phyloP scores from a whole-genome alignment of 805 yeast genomes.

The Diddensiella santjacobensis region DNA sequence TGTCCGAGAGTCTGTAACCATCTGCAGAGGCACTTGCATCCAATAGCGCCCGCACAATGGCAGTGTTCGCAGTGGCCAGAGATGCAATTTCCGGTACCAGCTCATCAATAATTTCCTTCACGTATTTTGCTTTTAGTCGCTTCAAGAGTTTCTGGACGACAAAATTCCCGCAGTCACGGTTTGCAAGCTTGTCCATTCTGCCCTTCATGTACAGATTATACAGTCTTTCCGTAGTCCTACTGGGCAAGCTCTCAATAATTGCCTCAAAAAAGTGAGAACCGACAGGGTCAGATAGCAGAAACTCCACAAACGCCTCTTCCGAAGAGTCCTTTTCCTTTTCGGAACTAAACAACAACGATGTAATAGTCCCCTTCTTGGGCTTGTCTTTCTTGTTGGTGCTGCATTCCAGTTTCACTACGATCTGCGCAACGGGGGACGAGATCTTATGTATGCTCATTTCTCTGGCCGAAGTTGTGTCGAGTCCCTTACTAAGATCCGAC shows the following conservation, averaged over 20 bases:
- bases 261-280: conserved; percentile 90
- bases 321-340: conserved; percentile 47
- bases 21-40: conserved; percentile 18
- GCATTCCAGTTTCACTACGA: conserved; percentile 76
- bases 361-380: conserved; percentile 36
- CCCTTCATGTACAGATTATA: conserved; percentile 69
- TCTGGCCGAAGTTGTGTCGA: conserved; percentile 51
- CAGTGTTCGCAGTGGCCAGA: conserved; percentile 24
- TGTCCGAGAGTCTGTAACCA: conserved; percentile 14
- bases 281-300: conserved; percentile 78
- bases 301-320: conserved; percentile 65
- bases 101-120: conserved; percentile 36
- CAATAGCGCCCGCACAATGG: conserved; percentile 20
- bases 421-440: conserved; percentile 84
- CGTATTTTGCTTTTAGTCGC: conserved; percentile 60
- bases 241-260: conserved; percentile 59
- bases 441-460: conserved; percentile 72
- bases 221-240: conserved; percentile 66
- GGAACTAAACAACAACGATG: conserved; percentile 58
- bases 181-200: conserved; percentile 67
- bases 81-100: conserved; percentile 20
- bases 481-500: conserved; percentile 32
- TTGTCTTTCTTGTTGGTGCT: conserved; percentile 42
- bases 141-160: conserved; percentile 68
- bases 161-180: conserved; percentile 79